Evolutionary conservation across 2,329 filamentous ascomycete species (phyloP), one percentile per base, ranked within the genome.

Genomic region (Fusarium tanahbumbuense): DNA sequence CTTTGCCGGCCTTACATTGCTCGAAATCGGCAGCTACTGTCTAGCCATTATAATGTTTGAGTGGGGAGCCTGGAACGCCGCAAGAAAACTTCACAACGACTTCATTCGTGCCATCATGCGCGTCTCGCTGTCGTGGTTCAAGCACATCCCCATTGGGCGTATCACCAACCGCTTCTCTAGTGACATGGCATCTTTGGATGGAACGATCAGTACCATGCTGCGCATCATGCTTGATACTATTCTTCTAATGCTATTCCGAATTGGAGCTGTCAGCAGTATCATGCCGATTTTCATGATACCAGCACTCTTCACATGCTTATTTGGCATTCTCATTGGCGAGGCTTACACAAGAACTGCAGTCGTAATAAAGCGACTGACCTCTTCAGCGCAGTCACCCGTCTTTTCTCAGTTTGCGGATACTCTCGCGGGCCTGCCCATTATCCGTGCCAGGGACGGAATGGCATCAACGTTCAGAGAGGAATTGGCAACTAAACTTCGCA

Each of bases 371-470:
- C 77, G 83, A 6, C 78, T 86, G 4, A 76, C 79, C 8, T 84
- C 84, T 0, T 81, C 83, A 11, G 78, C 83, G 1, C 83, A 84
- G 61, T 87, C 85, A 1, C 87, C 87, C 15, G 81, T 89, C 3
- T 88, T 88, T 70, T 85, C 86, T 2, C 86, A 87, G 60, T 88
- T 88, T 63, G 82, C 84, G 3, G 85, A 87, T 56, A 86, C 83
- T 1, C 76, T 87, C 2, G 81, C 84, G 6, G 85, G 85, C 0
- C 77, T 87, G 30, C 75, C 83, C 9, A 78, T 87, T 16, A 87
- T 89, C 60, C 84, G 87, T 5, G 86, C 85, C 3, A 79, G 84
- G 15, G 77, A 78, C 12, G 82, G 82, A 37, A 86, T 87, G 81
- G 77, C 83, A 12, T 75, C 81, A 27, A 80, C 79, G 2, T 88